Percentiles rank a stretch among this genome's conserved stretches.
These are phyloP conservation scores for Plasmodium coatneyi DNA, from an alignment of 169 alveolate genomes.

Conservation along the genomic window DNA sequence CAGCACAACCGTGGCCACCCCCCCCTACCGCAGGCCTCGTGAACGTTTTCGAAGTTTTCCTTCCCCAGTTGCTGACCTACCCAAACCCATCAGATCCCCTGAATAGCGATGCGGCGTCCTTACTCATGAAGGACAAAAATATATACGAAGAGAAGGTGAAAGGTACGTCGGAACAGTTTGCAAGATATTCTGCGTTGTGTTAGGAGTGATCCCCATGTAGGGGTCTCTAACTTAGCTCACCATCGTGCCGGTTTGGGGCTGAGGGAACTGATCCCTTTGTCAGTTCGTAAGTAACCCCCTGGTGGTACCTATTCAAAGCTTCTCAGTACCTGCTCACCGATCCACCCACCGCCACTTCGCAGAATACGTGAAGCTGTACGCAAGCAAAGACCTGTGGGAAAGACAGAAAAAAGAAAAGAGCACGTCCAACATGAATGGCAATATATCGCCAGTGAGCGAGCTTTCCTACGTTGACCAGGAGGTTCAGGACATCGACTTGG, in stretches of 20 bases:
- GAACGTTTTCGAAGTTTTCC: conserved; percentile 95
- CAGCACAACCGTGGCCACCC: background rate
- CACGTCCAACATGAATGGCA: conserved; percentile 39
- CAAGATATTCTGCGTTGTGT: background rate
- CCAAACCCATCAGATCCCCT: conserved; percentile 98
- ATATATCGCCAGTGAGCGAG: conserved; percentile 69
- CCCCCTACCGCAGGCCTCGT: conserved; percentile 87
- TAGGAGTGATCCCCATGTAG: background rate
- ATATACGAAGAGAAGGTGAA: conserved; percentile 93
- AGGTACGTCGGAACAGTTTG: conserved; percentile 77
- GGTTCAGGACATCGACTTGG: conserved; percentile 52
- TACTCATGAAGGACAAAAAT: conserved; percentile 89
- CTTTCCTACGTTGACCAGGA: conserved; percentile 69
- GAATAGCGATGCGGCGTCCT: conserved; percentile 97
- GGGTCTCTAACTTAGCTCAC: background rate
- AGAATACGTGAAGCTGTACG: conserved; percentile 85
- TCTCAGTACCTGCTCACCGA: background rate
- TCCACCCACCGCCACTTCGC: background rate
- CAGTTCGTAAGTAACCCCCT: background rate
- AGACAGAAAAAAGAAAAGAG: conserved; percentile 64
- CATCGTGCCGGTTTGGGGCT: background rate
- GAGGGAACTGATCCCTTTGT: background rate
- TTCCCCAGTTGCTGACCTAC: conserved; percentile 96
- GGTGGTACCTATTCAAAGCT: background rate
- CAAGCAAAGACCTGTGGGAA: conserved; percentile 85